Evolutionary conservation across 495 filamentous ascomycete genomes (phyloP), one percentile per base, ranked within the genome.

Genomic region (Annulohypoxylon stygium): DNA sequence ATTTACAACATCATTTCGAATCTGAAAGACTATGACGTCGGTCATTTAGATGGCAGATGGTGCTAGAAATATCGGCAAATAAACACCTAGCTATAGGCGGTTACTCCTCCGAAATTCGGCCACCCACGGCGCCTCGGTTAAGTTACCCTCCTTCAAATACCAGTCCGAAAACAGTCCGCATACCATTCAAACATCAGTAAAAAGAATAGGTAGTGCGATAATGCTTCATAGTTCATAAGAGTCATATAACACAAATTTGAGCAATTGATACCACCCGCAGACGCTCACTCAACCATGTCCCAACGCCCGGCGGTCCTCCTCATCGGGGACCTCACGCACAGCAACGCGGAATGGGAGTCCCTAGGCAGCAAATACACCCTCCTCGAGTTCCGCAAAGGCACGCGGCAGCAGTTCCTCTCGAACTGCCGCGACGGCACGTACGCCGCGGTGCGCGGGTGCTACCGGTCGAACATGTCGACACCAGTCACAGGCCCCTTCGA

Each of bases 381-480:
- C 25, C 75, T 89, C 43, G 76, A 81, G 62, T 86, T 87, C 11
- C 79, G 77, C 70, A 77, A 84, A n/a, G 81, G 73, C 11, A 91
- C 72, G 76, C 79, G 43, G 87, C 63, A 67, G 18, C 57, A 91
- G 16, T 97, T 98, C 79, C 79, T 97, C 34, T 75, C 89, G 53
- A 93, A 97, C 83, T 92, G 90, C 74, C 81, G 81, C 37, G 85
- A 87, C 33, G 93, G 93, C 25, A 85, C 87, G 20, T 86, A 96
- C 59, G 86, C 92, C 71, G 90, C 86, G 36, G 88, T 92, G 18
- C 76, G 88, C 16, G 92, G 87, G 10, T 86, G 87, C 50, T 97
- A 94, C 82, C 88, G 95, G 10, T 97, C 93, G 23, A 94, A 97
- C 75, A 78, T 75, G 36, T 94, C 91, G 50, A 82, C 87, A 20